Conservation (phyloP, 1,284 basidiomycete species). For the Cystobasidiaceae sp. region DNA sequence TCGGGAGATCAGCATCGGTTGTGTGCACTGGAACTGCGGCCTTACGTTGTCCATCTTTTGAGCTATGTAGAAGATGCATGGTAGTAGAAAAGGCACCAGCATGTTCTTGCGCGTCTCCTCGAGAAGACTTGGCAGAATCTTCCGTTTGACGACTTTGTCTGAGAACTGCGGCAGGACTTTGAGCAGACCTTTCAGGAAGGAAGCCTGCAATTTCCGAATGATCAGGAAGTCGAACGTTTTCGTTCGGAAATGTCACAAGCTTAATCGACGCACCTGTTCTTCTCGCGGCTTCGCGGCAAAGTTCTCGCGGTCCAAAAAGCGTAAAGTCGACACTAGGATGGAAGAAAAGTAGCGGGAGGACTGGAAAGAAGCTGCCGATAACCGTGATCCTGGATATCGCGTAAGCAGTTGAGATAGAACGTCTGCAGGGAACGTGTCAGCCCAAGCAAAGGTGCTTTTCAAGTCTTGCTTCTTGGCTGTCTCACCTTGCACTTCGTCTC, state of each 20-base stretch:
- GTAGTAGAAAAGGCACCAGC: conserved; percentile 90
- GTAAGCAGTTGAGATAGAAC: conserved; percentile 74
- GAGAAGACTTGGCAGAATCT: conserved; percentile 88
- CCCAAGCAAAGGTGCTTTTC: neutral
- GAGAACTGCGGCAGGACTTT: conserved; percentile 80
- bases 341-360: conserved; percentile 89
- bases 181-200: conserved; percentile 71
- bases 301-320: conserved; percentile 90
- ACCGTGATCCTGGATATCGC: conserved; percentile 64
- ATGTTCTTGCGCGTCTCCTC: conserved; percentile 78
- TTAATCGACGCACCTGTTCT: conserved; percentile 83
- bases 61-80: conserved; percentile 92
- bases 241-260: neutral
- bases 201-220: conserved; percentile 1
- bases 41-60: conserved; percentile 58
- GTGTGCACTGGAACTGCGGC: neutral
- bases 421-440: conserved; percentile 50
- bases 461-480: neutral
- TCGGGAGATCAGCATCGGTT: neutral
- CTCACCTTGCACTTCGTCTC: conserved; percentile 41
- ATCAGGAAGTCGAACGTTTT: neutral
- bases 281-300: conserved; percentile 91
- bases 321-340: conserved; percentile 91
- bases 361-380: conserved; percentile 71
- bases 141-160: conserved; percentile 76